Evolutionary conservation across 495 filamentous ascomycete species (phyloP).

Genomic region (Neurospora africana): DNA sequence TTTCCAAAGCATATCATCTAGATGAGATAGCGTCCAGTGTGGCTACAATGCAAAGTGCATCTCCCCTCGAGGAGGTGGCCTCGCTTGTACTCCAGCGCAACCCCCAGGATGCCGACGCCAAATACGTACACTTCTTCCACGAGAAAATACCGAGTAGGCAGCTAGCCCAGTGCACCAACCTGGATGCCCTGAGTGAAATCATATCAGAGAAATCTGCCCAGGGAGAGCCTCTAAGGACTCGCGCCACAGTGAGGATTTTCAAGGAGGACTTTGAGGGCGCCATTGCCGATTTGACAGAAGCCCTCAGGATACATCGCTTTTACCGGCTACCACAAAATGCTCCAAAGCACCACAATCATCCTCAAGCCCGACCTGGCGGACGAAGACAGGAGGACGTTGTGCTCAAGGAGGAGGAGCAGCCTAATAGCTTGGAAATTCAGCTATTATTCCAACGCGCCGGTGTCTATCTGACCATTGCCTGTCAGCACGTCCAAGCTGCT

Average conservation of each 20-base stretch:
- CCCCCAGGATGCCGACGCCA: conserved; percentile 53
- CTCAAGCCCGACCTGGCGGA: conserved; percentile 4
- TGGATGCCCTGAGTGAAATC: conserved; percentile 54
- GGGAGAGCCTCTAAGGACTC: conserved; percentile 55
- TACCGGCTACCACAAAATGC: conserved; percentile 34
- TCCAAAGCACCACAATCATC: conserved; percentile 18
- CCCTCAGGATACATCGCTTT: conserved; percentile 47
- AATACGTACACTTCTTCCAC: conserved; percentile 81
- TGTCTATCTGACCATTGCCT: conserved; percentile 62
- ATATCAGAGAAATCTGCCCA: conserved; percentile 51
- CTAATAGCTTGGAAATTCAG: conserved; percentile 61
- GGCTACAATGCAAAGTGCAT: conserved; percentile 70
- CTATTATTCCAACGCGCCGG: conserved; percentile 66
- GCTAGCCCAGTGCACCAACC: conserved; percentile 60
- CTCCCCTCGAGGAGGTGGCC: conserved; percentile 71
- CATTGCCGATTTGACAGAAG: conserved; percentile 54
- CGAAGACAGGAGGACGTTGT: conserved; percentile 43
- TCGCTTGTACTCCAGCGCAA: conserved; percentile 57
- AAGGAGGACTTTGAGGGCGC: conserved; percentile 64
- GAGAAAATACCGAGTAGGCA: conserved; percentile 74
- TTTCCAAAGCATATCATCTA: conserved; percentile 61
- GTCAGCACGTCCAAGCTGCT: conserved; percentile 38
- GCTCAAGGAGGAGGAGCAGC: conserved; percentile 58
- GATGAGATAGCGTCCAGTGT: conserved; percentile 76
- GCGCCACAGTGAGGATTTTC: conserved; percentile 63